Percentiles rank a stretch among this genome's conserved stretches.
Conservation (phyloP, 2,329 filamentous ascomycete genomes). For the Akanthomyces lecanii region DNA sequence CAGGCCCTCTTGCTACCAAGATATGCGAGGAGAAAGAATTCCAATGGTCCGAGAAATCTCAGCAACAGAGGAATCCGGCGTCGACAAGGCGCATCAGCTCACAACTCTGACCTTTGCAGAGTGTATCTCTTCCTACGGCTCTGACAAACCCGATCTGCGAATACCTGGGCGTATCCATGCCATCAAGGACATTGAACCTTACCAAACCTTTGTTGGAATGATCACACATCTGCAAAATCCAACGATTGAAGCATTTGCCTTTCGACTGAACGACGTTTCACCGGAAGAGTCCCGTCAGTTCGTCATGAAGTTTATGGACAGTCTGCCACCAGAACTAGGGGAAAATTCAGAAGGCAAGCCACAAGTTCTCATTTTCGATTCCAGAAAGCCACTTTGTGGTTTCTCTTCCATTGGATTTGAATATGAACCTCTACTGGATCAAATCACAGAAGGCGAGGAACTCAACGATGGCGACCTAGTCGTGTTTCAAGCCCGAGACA, state of each 20-base stretch:
- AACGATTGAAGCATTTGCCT: conserved; percentile 68
- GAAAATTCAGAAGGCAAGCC: conserved; percentile 74
- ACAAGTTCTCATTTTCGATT: conserved; percentile 72
- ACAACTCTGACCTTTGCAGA: conserved; percentile 35
- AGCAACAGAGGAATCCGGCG: neutral
- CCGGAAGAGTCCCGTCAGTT: conserved; percentile 55
- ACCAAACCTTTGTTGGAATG: conserved; percentile 67
- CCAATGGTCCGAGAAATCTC: conserved; percentile 30
- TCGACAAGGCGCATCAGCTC: conserved; percentile 28
- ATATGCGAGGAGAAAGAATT: conserved; percentile 42
- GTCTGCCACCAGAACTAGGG: conserved; percentile 54
- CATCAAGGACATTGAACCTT: conserved; percentile 54
- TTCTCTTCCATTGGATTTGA: conserved; percentile 66
- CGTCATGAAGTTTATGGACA: conserved; percentile 65
- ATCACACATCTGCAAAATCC: conserved; percentile 67
- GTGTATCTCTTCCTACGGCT: conserved; percentile 74
- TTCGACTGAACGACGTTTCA: conserved; percentile 53
- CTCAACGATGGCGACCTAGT: conserved; percentile 66
- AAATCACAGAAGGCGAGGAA: conserved; percentile 38
- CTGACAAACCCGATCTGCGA: conserved; percentile 87
- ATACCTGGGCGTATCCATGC: conserved; percentile 62
- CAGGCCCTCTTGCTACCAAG: conserved; percentile 55
- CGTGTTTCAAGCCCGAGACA: conserved; percentile 72
- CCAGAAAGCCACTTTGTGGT: conserved; percentile 68
- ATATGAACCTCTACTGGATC: conserved; percentile 55